Base-by-base conservation (phyloP, 2,329 filamentous ascomycete genomes). In the Ciborinia camelliae region DNA sequence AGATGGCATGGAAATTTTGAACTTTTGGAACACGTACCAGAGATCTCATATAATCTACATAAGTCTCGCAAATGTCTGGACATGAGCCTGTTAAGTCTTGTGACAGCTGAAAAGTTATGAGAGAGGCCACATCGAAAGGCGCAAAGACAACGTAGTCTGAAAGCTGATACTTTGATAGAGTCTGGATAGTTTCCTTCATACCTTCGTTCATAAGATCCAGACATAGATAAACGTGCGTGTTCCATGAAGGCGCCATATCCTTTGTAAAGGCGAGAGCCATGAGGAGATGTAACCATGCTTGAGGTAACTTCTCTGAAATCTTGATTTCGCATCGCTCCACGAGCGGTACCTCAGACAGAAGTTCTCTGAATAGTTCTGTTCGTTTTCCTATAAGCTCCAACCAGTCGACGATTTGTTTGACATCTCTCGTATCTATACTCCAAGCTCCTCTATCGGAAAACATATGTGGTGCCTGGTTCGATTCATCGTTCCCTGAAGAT, bases 251-350 rank as follows among this genome's bases (percentile, higher is more conserved):
- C 18, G 37, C 55, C 43, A 69, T 70, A 18, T 70, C 67, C 47
- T 67, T 63, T 20, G 35, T 20, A 20, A 63, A 67, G 28, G 60
- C 64, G 4, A 71, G 47, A 26, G 64, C 60, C 66, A 72, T 64
- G 12, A 71, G 53, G 30, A 71, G 41, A 61, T 71, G 68, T 3
- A 72, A 57, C 70, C 70, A 72, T 9, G 70, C 70, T 47, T 54
- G 69, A 12, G 66, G 48, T 14, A 72, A 54, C 35, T 69, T 67
- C 4, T 68, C 67, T 10, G 70, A 66, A 20, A 71, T 53, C 9
- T 43, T 23, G 23, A 71, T 67, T 8, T 62, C 50, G 7, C 63
- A n/a, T 20, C 65, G 59, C 9, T 67, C 65, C 20, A 37, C 3
- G 14, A 52, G 15, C 43, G 58, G 35, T n/a, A 62, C 20, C 10